phyloP scores from a whole-genome alignment of 352 stramenopile genomes.

The Albugo laibachii region DNA sequence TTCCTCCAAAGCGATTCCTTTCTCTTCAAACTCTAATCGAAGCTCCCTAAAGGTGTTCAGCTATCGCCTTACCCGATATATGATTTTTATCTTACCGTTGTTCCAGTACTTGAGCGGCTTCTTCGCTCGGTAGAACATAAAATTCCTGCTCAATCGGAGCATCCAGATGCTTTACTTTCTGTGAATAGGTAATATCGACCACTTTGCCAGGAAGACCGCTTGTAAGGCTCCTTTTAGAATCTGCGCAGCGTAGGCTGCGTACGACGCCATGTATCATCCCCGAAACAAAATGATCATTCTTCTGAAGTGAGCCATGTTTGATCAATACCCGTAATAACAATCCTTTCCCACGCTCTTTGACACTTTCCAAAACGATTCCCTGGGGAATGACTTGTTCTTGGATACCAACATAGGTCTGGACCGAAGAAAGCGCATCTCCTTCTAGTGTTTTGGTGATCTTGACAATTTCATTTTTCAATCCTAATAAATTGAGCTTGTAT shows the following conservation, averaged over 20 bases:
- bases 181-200: conserved; percentile 62
- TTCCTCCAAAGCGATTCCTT: conserved; percentile 16
- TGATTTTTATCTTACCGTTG: conserved; percentile 21
- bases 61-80: background rate
- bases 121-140: conserved; percentile 35
- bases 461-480: conserved; percentile 20
- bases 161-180: conserved; percentile 69
- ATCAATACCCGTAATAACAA: conserved; percentile 56
- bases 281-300: conserved; percentile 61
- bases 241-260: conserved; percentile 30
- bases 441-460: conserved; percentile 15
- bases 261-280: conserved; percentile 74
- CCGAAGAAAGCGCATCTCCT: background rate
- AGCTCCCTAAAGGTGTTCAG: conserved; percentile 23
- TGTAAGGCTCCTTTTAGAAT: conserved; percentile 27
- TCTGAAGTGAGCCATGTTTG: conserved; percentile 31
- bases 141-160: conserved; percentile 65
- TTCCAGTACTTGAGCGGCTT: conserved; percentile 50
- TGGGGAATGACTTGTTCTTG: conserved; percentile 9
- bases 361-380: conserved; percentile 54
- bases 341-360: conserved; percentile 37
- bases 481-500: conserved; percentile 27
- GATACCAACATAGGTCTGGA: conserved; percentile 17
- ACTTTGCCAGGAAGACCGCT: conserved; percentile 37
- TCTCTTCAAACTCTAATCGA: conserved; percentile 47